Conservation (phyloP, 108 stramenopile species). For the Cyclostephanos tholiformis region DNA sequence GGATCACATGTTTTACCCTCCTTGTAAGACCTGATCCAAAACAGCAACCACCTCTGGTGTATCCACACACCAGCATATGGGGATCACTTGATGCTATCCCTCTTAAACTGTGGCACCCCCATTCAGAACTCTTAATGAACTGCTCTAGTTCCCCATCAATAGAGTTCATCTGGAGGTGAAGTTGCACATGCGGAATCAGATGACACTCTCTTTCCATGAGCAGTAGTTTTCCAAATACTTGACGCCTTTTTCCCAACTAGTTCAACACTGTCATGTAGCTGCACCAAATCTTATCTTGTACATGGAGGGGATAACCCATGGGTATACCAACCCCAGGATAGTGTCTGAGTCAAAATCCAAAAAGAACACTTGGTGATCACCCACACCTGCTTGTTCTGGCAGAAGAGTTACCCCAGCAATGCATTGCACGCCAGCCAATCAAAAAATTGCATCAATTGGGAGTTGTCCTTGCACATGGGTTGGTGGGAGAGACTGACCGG, state of each 20-base stretch:
- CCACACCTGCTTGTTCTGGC: conserved; percentile 13
- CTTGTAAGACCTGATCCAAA: too few species aligned
- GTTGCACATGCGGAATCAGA: background rate
- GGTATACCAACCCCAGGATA: conserved; percentile 9
- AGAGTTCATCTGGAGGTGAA: conserved; percentile 9
- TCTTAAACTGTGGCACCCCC: conserved; percentile 4
- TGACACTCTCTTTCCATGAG: background rate
- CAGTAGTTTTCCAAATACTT: background rate
- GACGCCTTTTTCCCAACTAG: background rate
- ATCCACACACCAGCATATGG: background rate
- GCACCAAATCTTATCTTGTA: background rate
- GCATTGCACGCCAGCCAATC: background rate
- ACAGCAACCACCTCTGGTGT: background rate
- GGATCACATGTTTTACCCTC: too few species aligned
- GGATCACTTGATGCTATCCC: background rate
- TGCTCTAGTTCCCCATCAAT: conserved; percentile 14
- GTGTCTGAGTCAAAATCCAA: conserved; percentile 11
- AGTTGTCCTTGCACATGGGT: background rate
- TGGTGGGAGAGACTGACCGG: too few species aligned
- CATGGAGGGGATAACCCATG: background rate
- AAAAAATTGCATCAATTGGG: conserved; percentile 24
- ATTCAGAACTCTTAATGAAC: conserved; percentile 5
- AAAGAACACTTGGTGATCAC: conserved; percentile 28
- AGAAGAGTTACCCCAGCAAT: background rate
- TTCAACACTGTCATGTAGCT: conserved; percentile 5